Evolutionary conservation across 164 flowering plant species (phyloP), one percentile per base, ranked within the genome.

Genomic region (Macadamia integrifolia): DNA sequence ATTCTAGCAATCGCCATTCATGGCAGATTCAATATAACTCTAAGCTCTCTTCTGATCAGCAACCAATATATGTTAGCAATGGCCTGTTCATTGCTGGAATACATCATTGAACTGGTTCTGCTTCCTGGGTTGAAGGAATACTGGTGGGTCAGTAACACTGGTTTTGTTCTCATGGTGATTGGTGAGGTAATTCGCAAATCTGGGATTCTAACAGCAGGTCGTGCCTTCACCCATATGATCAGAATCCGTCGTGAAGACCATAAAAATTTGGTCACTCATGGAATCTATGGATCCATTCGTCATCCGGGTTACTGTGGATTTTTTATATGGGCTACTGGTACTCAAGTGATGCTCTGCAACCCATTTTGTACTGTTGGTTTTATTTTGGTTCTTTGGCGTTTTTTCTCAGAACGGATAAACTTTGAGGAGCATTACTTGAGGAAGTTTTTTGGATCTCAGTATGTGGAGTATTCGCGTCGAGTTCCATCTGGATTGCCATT

Each of bases 401-500:
- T 92, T 74, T 95, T 95, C 74, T 75, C 85, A 0, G 65, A 64
- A 35, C 73, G 98, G 55, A 90, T 95, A 75, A 90, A 86, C 78
- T 78, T 75, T 75, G 99, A 94, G 73, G 99, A 94, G 86, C 83
- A 64, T 66, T 92, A 81, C 80, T 78, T 94, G 88, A 84, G 80
- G 79, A 87, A 83, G 75, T 94, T 90, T 77, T 94, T 94, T 74
- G 98, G 97, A 23, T 60, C 79, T 4, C 76, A 83, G 62, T 90
- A 92, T 59, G 89, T 75, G 55, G 91, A 77, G 14, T 94, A 92
- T 82, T 85, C 96, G 8, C 61, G 57, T 30, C 72, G 74, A 56
- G 89, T 91, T 71, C 81, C 87, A 55, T 90, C 99, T 55, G 99
- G 99, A 13, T 72, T 92, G 55, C 99, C 99, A n/a, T 90, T 92